Base-by-base conservation (phyloP, 2,329 filamentous ascomycete species). In the Arthrinium phaeospermum region DNA sequence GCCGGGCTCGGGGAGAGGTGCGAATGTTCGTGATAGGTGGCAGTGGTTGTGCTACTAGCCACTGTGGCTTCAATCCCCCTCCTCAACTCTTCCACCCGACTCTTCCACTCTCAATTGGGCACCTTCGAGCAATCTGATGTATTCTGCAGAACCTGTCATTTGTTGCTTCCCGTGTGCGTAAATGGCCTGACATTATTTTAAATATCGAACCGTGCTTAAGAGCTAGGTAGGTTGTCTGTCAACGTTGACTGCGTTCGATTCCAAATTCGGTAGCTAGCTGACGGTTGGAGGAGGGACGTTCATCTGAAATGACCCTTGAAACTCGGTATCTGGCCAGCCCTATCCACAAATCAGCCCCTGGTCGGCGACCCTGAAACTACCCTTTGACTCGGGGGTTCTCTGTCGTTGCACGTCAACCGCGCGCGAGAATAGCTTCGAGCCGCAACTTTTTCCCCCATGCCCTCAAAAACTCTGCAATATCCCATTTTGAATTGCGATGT, bases 221-320 rank as follows among this genome's bases (percentile, higher is more conserved):
- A 6, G n/a, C 37, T 7, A 10, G 8, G 5, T 10, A 49, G 46
- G 5, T 10, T n/a, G 46, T 8, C 22, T 47, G 7, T 22, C 45
- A 22, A 6, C 45, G 45, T 10, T 49, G 46, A 49, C n/a, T n/a
- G 19, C 46, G 19, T 16, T 61, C 30, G 16, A 19, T 37, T 37
- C 27, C 19, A 37, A 16, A 4, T 19, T n/a, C 10, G 46, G 16
- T 7, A 47, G 45, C 45, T 8, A 47, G 45, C 45, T 47, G 22
- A 4, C 16, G 45, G 45, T 47, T 45, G 24, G 24, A 57, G 37
- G 53, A 61, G 14, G 10, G 53, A 61, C 13, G 57, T 64, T 64
- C 57, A 41, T 41, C 57, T 64, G 57, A 64, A n/a, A 41, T 64
- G 34, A 41, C 57, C 57, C 57, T 64, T 64, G 57, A 64, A 64